Conservation (phyloP, 192 early-diverging fungal genomes). For the Coemansia erecta region DNA sequence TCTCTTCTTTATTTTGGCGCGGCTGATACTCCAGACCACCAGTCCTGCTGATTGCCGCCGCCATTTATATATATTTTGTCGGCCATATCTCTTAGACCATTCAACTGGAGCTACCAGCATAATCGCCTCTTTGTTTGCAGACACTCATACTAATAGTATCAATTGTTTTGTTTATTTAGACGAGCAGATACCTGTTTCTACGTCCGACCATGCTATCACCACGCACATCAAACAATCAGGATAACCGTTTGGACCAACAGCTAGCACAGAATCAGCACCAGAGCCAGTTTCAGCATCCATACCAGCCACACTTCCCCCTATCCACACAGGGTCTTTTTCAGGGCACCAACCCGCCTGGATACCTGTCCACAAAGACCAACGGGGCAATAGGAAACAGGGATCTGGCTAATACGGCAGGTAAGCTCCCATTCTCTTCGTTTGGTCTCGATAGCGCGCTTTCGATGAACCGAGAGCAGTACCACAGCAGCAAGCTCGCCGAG, state of each 20-base stretch:
- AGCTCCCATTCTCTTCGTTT: conserved; percentile 3
- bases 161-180: too few species aligned
- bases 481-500: conserved; percentile 6
- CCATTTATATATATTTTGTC: too few species aligned
- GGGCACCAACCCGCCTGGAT: background rate
- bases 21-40: too few species aligned
- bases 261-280: background rate
- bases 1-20: too few species aligned
- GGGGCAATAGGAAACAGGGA: background rate
- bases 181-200: background rate
- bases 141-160: too few species aligned
- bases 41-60: too few species aligned
- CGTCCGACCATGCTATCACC: conserved; percentile 1
- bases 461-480: conserved; percentile 7
- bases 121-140: too few species aligned
- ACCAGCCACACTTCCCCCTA: background rate
- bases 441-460: conserved; percentile 10
- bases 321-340: background rate
- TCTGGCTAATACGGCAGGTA: background rate
- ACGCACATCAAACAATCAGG: background rate
- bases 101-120: too few species aligned
- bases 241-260: background rate
- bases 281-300: background rate
- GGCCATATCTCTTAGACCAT: too few species aligned
- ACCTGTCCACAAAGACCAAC: background rate